These are phyloP conservation scores for Microstegium vimineum DNA, from an alignment of 176 grass and related monocot species.

Conservation along the genomic window DNA sequence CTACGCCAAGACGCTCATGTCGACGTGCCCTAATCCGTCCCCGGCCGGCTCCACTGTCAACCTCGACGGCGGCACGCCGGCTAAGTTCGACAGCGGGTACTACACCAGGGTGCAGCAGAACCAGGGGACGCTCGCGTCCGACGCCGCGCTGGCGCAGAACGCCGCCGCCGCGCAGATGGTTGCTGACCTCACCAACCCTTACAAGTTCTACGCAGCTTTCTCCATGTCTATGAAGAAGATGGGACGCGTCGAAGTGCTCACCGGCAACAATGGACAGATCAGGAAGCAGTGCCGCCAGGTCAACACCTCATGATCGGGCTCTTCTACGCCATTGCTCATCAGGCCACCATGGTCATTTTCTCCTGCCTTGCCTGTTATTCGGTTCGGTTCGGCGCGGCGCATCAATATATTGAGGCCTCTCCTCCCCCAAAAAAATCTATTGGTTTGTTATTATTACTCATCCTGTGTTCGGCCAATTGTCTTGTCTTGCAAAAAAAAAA, in stretches of 20 bases:
- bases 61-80: constrained; percentile 37
- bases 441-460: constrained; percentile 13
- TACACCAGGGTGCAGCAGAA: constrained; percentile 31
- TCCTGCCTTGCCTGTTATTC: background rate
- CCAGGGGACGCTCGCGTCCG: constrained; percentile 44
- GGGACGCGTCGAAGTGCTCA: constrained; percentile 54
- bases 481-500: constrained; percentile 3
- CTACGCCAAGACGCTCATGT: constrained; percentile 42
- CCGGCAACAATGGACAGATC: constrained; percentile 31
- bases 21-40: constrained; percentile 29
- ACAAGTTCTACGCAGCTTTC: constrained; percentile 50
- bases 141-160: constrained; percentile 54
- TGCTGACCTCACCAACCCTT: constrained; percentile 22
- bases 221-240: constrained; percentile 61
- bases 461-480: background rate
- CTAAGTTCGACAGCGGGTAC: constrained; percentile 49
- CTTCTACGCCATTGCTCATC: background rate
- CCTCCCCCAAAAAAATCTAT: background rate
- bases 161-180: constrained; percentile 29
- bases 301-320: constrained; percentile 39
- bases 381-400: constrained; percentile 20
- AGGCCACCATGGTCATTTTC: background rate
- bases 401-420: constrained; percentile 18
- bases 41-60: background rate
- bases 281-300: constrained; percentile 49